Percentiles rank a stretch among this genome's conserved stretches.
Conservation (phyloP, 148 eudicot species). For the Nepenthes mirabilis region DNA sequence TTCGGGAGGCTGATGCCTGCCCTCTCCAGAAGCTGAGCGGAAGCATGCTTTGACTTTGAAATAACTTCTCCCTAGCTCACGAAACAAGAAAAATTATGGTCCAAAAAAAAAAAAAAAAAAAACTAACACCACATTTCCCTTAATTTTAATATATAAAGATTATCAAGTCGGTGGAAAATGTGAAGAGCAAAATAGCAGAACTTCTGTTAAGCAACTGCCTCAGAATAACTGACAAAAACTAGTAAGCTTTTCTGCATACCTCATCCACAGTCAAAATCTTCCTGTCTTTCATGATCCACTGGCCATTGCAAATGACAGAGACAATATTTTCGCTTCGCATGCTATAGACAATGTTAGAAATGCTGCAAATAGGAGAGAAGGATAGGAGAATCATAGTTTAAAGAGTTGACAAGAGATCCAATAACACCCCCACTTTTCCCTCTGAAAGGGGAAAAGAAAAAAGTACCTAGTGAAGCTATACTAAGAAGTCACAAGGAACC, state of each 20-base stretch:
- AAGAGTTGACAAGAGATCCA: neutral
- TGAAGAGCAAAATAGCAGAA: neutral
- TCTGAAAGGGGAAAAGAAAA: too few relatives aligned
- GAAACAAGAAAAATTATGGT: neutral
- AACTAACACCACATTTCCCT: neutral
- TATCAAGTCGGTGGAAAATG: neutral
- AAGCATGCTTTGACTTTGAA: neutral
- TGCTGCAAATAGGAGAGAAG: conserved; percentile 35
- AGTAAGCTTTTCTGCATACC: conserved; percentile 22
- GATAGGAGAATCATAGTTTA: neutral
- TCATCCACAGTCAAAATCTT: conserved; percentile 67
- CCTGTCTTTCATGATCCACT: conserved; percentile 82
- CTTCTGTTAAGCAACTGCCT: neutral
- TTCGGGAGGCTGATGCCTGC: conserved; percentile 1
- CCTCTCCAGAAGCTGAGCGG: neutral
- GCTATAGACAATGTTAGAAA: conserved; percentile 74
- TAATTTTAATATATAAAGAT: neutral
- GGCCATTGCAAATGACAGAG: conserved; percentile 90
- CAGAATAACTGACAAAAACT: too few relatives aligned
- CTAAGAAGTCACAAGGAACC: neutral
- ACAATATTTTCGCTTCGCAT: conserved; percentile 81
- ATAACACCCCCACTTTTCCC: neutral
- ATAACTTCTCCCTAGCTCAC: neutral
- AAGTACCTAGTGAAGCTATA: neutral
- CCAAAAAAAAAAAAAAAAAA: too few relatives aligned